Percentiles rank a stretch among this genome's conserved stretches.
Conservation (phyloP, 768 basidiomycete genomes). For the Lepiota brunneoincarnata region DNA sequence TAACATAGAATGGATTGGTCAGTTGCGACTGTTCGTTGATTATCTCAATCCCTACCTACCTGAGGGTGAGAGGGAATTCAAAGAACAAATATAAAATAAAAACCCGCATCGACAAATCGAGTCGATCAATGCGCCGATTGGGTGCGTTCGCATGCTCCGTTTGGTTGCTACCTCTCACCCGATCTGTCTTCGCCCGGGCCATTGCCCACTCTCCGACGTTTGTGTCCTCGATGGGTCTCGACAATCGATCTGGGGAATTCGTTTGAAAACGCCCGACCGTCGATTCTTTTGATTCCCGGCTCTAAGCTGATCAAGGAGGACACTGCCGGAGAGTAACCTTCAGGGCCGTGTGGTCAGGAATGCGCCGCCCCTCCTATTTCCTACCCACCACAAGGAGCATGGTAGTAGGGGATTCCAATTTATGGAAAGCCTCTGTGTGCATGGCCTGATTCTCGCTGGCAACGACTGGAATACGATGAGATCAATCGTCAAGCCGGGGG, state of each 20-base stretch:
- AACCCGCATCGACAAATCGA: neutral
- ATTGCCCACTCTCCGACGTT: too few relatives aligned
- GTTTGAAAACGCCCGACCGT: too few relatives aligned
- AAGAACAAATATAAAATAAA: neutral
- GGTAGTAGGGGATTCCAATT: too few relatives aligned
- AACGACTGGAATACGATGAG: constrained; percentile 2
- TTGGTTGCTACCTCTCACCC: neutral
- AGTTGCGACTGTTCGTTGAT: neutral
- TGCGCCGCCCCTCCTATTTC: too few relatives aligned
- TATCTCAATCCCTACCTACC: neutral
- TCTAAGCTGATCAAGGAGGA: neutral
- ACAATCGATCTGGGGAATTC: too few relatives aligned
- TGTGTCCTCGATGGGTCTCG: too few relatives aligned
- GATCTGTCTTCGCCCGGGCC: too few relatives aligned
- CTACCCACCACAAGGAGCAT: too few relatives aligned
- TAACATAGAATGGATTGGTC: neutral
- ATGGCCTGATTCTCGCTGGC: neutral
- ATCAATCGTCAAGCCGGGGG: neutral
- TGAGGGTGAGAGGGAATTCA: neutral
- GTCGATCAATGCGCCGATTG: neutral
- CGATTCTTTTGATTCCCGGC: neutral
- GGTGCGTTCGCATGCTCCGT: neutral
- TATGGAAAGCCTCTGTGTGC: too few relatives aligned
- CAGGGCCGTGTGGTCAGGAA: too few relatives aligned
- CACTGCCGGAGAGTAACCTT: too few relatives aligned